Evolutionary conservation across 306 rosid species (phyloP).

Genomic region (Prunus campanulata): DNA sequence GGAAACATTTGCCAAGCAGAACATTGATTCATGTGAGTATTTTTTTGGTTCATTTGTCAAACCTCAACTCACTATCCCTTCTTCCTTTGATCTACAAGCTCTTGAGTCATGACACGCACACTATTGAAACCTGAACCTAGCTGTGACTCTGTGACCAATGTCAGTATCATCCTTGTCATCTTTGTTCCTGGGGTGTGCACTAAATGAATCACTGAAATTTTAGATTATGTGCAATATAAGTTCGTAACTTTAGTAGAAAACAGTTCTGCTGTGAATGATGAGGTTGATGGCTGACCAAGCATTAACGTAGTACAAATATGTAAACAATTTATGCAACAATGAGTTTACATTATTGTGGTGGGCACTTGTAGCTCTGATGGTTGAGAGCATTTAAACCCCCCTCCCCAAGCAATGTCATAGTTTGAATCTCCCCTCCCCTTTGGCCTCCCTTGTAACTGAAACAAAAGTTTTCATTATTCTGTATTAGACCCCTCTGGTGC

Average conservation of each 20-base stretch:
- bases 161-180: background rate
- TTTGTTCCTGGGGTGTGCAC: background rate
- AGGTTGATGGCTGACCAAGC: background rate
- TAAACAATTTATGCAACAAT: background rate
- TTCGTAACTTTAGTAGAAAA: background rate
- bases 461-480: too few relatives aligned
- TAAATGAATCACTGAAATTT: background rate
- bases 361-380: background rate
- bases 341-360: background rate
- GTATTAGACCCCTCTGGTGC: background rate
- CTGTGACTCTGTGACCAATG: background rate
- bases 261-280: background rate
- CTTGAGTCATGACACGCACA: background rate
- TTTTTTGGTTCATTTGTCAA: background rate
- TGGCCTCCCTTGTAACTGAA: too few relatives aligned
- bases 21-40: conserved; percentile 78
- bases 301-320: background rate
- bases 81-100: background rate
- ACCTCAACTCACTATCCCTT: background rate
- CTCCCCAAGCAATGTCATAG: background rate
- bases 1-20: conserved; percentile 69
- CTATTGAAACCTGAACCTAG: background rate
- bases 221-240: background rate
- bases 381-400: background rate
- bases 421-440: too few relatives aligned